Base-by-base conservation (phyloP, 2,329 filamentous ascomycete genomes). In the Dichotomopilus funicola region DNA sequence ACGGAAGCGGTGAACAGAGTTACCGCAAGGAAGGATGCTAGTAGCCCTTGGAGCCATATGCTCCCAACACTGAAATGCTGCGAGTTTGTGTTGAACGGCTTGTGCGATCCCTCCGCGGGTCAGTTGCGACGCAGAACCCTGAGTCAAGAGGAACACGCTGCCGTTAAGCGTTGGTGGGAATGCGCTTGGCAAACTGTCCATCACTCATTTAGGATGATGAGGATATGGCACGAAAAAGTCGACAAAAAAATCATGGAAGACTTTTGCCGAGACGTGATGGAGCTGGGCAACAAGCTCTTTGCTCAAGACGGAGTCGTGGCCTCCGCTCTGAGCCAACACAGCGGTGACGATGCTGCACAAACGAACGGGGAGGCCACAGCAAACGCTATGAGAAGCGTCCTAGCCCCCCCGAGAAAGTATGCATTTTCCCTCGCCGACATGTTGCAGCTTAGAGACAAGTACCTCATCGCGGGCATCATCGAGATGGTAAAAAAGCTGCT, bases 231-330 rank as follows among this genome's bases (percentile, higher is more conserved):
- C 61, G 75, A 82, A 11, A 80, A 80, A 4, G 83, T 89, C 56
- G 86, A 92, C 50, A 94, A 90, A 67, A 72, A 77, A 19, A 77
- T 82, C 53, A 91, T 99, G 89, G 86, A 91, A 64, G 86, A 96
- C 55, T 96, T 97, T 65, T 96, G 91, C 67, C 86, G 94, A 62
- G 90, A 96, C 67, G 88, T 89, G 11, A 99, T 99, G 82, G 90
- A 97, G 64, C 88, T 96, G 66, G 91, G 92, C 0, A 89, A 95
- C 66, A 80, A 82, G 38, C 78, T 96, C 1, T 88, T 97, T 66
- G 85, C 89, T 42, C 86, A 96, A 63, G 94, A 95, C 68, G 86
- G 85, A 50, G 80, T 96, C 56, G 85, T 99, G 60, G 83, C 89
- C 2, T 87, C 86, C 46, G 87, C 88, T 10, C 70, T 91, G 40